A percentile compares a stretch with the other conserved stretches of the same genome.
Conservation (phyloP, 139 green algal species). For the Chlamydomonas schloesseri region DNA sequence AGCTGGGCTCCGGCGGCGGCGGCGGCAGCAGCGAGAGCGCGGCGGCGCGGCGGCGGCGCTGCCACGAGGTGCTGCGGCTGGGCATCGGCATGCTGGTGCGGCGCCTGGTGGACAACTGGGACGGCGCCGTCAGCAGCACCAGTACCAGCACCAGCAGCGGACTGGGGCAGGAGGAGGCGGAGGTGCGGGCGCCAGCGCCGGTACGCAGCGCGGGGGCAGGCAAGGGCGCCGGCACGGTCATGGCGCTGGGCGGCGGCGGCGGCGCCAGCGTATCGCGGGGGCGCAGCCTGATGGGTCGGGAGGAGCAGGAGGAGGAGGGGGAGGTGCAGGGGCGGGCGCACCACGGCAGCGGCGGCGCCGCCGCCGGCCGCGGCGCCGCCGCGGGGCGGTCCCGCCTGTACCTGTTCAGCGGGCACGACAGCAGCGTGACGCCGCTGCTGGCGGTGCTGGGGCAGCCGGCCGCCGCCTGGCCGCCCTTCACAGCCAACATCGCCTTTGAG, state of each 20-base stretch:
- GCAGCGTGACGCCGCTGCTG: conserved; percentile 73
- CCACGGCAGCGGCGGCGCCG: no score
- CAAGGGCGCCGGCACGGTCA: not conserved
- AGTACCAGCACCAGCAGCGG: not conserved
- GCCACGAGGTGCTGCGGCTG: conserved; percentile 61
- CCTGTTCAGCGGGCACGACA: conserved; percentile 75
- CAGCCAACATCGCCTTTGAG: conserved; percentile 67
- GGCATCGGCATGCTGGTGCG: conserved; percentile 66
- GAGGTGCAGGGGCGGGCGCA: no score
- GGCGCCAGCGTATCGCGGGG: no score
- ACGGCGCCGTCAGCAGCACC: not conserved
- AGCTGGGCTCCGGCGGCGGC: not conserved
- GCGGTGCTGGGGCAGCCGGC: conserved; percentile 38
- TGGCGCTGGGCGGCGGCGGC: not conserved
- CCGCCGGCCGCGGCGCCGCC: not conserved
- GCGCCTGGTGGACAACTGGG: conserved; percentile 63
- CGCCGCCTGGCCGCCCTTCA: conserved; percentile 67
- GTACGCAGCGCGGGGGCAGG: not conserved
- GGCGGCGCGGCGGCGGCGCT: conserved; percentile 3
- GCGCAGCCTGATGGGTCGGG: no score
- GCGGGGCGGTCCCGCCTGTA: conserved; percentile 40
- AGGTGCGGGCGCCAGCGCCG: not conserved
- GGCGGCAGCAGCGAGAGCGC: not conserved
- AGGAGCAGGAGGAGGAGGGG: not conserved
- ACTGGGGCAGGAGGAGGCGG: not conserved